Evolutionary conservation across 208 protist species (phyloP), one percentile per base, ranked within the genome.

Genomic region (Leishmania gerbilli): DNA sequence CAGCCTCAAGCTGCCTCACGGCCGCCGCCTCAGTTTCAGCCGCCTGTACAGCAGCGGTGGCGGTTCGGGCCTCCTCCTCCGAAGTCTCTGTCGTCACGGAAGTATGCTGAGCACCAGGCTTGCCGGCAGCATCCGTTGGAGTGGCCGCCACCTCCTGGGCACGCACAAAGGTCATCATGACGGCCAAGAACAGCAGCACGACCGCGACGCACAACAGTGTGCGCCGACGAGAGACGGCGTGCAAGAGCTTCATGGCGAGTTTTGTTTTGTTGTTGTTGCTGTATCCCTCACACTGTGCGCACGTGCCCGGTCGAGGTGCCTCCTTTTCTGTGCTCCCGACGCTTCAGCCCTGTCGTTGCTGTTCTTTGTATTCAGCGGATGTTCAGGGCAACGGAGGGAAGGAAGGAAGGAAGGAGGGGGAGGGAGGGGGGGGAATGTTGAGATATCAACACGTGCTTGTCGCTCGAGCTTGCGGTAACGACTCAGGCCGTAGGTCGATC

Each of bases 201-300:
- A 87, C 62, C 56, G 67, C 74, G 64, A 64, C 77, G 55, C 82
- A 85, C 77, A 60, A 69, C 24, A 85, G 55, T 11, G 72, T 75
- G 82, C 82, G 72, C 53, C 77, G 82, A 37, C 74, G 77, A 72
- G 68, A 76, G 0, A 75, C 27, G 1, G 51, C 21, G 37, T 47
- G 55, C 24, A 68, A 21, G n/a, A 79, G 19, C 31, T 42, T 45
- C 64, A 79, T 79, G 24, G 13, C 27, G 24, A 9, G 53, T 51
- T n/a, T 31, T 19, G 34, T 34, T 37, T 37, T 1, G 34, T 37
- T 37, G 34, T 37, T 37, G 34, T 79, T 80, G 42, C 62, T 31
- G 37, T 79, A 11, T 53, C 27, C 47, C 45, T 49, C 13, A 31
- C 11, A 55, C 62, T 56, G 34, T 64, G 62, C 21, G 27, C 9